Base-by-base conservation (phyloP, 164 flowering plant genomes). In the Piper longum region DNA sequence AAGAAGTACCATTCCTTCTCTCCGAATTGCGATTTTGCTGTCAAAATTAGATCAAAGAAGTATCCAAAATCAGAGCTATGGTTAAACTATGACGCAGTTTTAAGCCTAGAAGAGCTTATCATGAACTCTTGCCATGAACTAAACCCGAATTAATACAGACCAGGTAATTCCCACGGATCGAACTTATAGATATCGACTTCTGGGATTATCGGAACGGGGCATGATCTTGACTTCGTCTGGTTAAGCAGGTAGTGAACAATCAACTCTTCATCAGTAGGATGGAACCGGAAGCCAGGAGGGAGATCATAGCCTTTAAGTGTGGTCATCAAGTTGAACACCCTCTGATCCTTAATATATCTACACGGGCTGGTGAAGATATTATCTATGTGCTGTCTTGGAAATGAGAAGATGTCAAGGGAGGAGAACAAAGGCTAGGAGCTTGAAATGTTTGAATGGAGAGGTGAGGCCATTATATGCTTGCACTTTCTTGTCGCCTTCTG, bases 131-230 rank as follows among this genome's bases (percentile, higher is more conserved):
- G n/a, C n/a, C n/a, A n/a, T n/a, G n/a, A 26, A 26, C 12, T 14
- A 48, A 2, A 26, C 7, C 11, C 40, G 52, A 55, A 7, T 39
- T 16, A 13, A 55, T 3, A 77, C 82, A 63, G 54, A 89, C 97
- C 95, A 44, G 97, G 97, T 57, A 89, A 72, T 61, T 89, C 80
- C 97, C 97, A 89, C 0, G 97, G 97, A 72, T 89, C 92, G 56
- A 87, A 85, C 56, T 89, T 89, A 72, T 89, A 89, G n/a, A 89
- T 83, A 74, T 89, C 89, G 13, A 89, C 80, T 70, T 89, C 91
- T 0, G 89, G 82, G 71, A 89, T 89, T 9, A 89, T 80, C 0
- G 95, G 80, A 1, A 74, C 86, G 9, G 91, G 97, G 66, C 85
- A 84, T 0, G 92, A 84, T 66, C 19, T 79, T 0, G 92, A 84